Evolutionary conservation across 2,329 filamentous ascomycete species (phyloP), one percentile per base, ranked within the genome.

Genomic region (Biscogniauxia mediterranea): DNA sequence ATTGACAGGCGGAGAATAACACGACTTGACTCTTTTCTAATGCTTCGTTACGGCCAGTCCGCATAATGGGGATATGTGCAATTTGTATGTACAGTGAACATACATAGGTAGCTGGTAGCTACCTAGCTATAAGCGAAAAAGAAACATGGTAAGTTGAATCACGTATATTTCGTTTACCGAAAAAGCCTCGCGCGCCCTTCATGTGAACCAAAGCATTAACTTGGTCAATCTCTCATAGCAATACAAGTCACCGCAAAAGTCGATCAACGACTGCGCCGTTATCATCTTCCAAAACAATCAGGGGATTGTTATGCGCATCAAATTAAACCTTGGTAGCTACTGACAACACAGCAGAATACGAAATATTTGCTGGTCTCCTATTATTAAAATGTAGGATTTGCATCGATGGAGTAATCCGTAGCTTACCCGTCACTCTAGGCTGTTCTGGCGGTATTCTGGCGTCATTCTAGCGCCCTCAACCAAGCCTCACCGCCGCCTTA

Each of bases 381-480:
- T 46, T 46, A 46, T 46, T 21, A 23, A 21, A 21, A 6, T 19
- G 51, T 23, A 32, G 23, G 20, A 26, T 21, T 23, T 23, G 8
- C 51, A 13, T 21, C 11, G 9, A 26, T 52, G 20, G 20, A 26
- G 23, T 11, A 26, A 52, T 52, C 20, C 11, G n/a, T 52, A 52
- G 23, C 20, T 17, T 23, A 52, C 11, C 51, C 51, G 25, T 25
- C 23, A 15, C 23, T 26, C 52, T 54, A 49, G 38, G 54, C n/a
- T 49, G 38, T 57, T 57, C 56, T 57, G 50, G 56, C 50, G 50
- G 32, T 52, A 58, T 65, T 66, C 66, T 67, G 63, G 66, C 55
- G 66, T 54, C 59, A 58, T 63, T 65, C 64, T 68, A 62, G 64
- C 61, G 66, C 60, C 56, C 59, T 68, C 61, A 66, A 65, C 60